Conservation (phyloP, 495 filamentous ascomycete species). For the Usnea hakonensis region DNA sequence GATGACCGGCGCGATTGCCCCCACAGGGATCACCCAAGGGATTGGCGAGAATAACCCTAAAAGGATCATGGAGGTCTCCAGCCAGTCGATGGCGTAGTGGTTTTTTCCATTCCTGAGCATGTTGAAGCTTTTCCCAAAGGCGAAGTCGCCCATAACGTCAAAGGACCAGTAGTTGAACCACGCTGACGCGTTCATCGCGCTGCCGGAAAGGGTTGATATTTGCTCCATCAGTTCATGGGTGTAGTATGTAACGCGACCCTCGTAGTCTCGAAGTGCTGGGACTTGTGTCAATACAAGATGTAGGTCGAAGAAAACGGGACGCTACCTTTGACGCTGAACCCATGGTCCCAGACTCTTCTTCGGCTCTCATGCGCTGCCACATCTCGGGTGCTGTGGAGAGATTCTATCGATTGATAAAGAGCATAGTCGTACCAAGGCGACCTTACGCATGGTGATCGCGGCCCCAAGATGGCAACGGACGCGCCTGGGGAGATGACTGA, state of each 20-base stretch:
- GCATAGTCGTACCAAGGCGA: slow-evolving; percentile 38
- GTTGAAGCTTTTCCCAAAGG: slow-evolving; percentile 41
- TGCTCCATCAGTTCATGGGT: slow-evolving; percentile 25
- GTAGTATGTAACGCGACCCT: slow-evolving; percentile 26
- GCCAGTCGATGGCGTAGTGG: slow-evolving; percentile 26
- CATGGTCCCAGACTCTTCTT: slow-evolving; percentile 36
- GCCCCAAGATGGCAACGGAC: slow-evolving; percentile 30
- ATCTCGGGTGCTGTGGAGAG: slow-evolving; percentile 35
- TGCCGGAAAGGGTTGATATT: slow-evolving; percentile 16
- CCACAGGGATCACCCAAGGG: slow-evolving; percentile 5
- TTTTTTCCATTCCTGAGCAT: slow-evolving; percentile 35
- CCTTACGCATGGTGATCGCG: slow-evolving; percentile 30
- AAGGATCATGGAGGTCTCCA: slow-evolving; percentile 11
- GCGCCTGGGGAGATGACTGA: slow-evolving; percentile 36
- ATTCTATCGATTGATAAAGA: slow-evolving; percentile 19
- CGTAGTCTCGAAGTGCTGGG: slow-evolving; percentile 33
- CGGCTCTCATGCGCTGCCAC: slow-evolving; percentile 31
- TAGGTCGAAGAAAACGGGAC: not conserved
- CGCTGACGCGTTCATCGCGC: slow-evolving; percentile 32
- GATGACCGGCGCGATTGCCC: slow-evolving; percentile 6
- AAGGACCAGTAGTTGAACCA: slow-evolving; percentile 44
- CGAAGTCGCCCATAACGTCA: slow-evolving; percentile 47
- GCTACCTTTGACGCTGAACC: slow-evolving; percentile 29
- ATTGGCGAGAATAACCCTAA: slow-evolving; percentile 8
- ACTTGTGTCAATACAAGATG: not conserved